Conservation (phyloP, 331 rosid species). For the Pyrus hybrid region DNA sequence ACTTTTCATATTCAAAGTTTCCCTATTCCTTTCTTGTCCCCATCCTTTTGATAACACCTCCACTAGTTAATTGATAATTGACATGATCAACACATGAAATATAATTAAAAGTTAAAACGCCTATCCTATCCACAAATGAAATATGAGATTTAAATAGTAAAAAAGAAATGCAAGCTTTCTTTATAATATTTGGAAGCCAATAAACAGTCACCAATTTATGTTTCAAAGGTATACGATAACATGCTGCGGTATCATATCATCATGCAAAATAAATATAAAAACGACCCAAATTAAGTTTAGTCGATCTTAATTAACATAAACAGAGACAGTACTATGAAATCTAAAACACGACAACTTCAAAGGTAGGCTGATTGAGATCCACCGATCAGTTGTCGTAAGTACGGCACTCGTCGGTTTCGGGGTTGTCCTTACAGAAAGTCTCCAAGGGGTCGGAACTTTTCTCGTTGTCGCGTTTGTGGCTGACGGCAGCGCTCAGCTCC, state of each 20-base stretch:
- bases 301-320: background rate
- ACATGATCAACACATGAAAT: background rate
- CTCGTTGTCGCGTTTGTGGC: constrained; percentile 68
- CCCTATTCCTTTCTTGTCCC: too few species aligned
- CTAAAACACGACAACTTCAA: background rate
- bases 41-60: too few species aligned
- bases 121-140: background rate
- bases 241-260: background rate
- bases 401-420: constrained; percentile 82
- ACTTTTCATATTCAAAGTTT: too few species aligned
- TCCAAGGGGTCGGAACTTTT: constrained; percentile 69
- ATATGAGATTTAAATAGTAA: background rate
- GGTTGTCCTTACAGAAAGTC: constrained; percentile 75
- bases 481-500: constrained; percentile 97
- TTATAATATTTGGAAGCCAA: background rate
- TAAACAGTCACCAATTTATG: background rate
- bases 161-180: background rate
- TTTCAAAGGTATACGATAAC: background rate
- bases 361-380: background rate
- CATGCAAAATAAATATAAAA: background rate
- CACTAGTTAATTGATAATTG: background rate
- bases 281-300: background rate
- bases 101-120: too few species aligned
- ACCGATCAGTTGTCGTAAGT: constrained; percentile 52
- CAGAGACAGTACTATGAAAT: background rate